phyloP scores from a whole-genome alignment of 2,329 filamentous ascomycete species.

The Aspergillus phoenicis region DNA sequence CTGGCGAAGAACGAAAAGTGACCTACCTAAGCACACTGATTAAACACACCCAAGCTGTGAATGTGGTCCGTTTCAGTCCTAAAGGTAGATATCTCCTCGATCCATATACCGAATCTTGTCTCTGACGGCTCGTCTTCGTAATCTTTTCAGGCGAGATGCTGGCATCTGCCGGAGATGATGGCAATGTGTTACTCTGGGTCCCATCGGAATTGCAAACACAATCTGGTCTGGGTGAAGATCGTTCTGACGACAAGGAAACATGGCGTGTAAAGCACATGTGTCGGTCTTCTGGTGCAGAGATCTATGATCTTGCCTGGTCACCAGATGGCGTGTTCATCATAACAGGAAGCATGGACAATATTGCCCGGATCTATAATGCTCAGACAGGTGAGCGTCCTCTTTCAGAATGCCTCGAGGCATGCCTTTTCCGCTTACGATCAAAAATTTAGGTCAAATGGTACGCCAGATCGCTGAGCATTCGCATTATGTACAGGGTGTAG shows the following conservation, averaged over 20 bases:
- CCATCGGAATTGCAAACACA: conserved; percentile 74
- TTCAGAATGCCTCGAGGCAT: not conserved
- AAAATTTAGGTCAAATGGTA: conserved; percentile 62
- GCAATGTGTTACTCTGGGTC: conserved; percentile 95
- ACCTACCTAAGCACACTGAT: conserved; percentile 88
- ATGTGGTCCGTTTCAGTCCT: conserved; percentile 94
- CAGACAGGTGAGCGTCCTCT: conserved; percentile 68
- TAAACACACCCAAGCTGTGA: conserved; percentile 96
- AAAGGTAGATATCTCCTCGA: conserved; percentile 64
- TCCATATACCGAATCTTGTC: not conserved
- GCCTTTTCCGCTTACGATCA: conserved; percentile 27
- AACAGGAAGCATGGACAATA: conserved; percentile 98
- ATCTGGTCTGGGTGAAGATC: conserved; percentile 75
- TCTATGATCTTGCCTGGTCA: conserved; percentile 98
- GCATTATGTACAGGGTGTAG: conserved; percentile 96
- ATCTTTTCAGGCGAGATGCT: conserved; percentile 75
- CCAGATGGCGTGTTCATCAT: conserved; percentile 97
- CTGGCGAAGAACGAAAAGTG: conserved; percentile 83
- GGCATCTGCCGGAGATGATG: conserved; percentile 94
- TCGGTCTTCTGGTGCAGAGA: conserved; percentile 88
- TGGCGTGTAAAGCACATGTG: conserved; percentile 99
- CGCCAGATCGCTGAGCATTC: conserved; percentile 96
- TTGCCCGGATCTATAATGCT: conserved; percentile 94
- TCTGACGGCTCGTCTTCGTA: conserved; percentile 19
- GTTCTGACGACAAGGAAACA: conserved; percentile 88